Evolutionary conservation across 495 filamentous ascomycete genomes (phyloP).

Genomic region (Halenospora varia): DNA sequence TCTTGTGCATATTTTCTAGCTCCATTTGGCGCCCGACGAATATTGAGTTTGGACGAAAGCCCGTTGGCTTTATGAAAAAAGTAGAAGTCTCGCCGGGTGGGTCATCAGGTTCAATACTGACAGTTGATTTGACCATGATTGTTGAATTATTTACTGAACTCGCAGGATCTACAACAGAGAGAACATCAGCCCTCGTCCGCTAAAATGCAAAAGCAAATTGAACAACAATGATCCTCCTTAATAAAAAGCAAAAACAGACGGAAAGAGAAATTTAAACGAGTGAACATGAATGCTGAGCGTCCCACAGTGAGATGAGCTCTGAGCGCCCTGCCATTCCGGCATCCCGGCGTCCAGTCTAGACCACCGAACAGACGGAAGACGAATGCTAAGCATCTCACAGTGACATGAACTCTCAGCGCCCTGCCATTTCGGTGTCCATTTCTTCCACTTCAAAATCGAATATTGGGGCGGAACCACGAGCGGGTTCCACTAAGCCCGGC

Average conservation of each 20-base stretch:
- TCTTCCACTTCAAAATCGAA: conserved; percentile 28
- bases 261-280: neutral
- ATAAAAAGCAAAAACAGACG: conserved; percentile 10
- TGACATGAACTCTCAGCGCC: conserved; percentile 1
- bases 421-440: conserved; percentile 24
- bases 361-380: too few species aligned
- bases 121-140: conserved; percentile 25
- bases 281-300: neutral
- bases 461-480: conserved; percentile 1
- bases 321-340: conserved; percentile 20
- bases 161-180: conserved; percentile 25
- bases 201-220: conserved; percentile 24
- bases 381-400: too few species aligned
- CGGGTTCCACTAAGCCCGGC: conserved; percentile 4
- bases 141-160: conserved; percentile 23
- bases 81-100: conserved; percentile 21
- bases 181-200: conserved; percentile 23
- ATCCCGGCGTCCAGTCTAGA: too few species aligned
- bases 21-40: conserved; percentile 75
- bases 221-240: conserved; percentile 23
- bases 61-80: conserved; percentile 64
- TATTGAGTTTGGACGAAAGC: conserved; percentile 72
- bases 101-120: conserved; percentile 30
- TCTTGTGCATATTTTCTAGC: conserved; percentile 60
- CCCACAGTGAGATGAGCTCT: neutral